A percentile compares a stretch with the other conserved stretches of the same genome.
phyloP scores from a whole-genome alignment of 208 protist species.

The Leishmania amazonensis region DNA sequence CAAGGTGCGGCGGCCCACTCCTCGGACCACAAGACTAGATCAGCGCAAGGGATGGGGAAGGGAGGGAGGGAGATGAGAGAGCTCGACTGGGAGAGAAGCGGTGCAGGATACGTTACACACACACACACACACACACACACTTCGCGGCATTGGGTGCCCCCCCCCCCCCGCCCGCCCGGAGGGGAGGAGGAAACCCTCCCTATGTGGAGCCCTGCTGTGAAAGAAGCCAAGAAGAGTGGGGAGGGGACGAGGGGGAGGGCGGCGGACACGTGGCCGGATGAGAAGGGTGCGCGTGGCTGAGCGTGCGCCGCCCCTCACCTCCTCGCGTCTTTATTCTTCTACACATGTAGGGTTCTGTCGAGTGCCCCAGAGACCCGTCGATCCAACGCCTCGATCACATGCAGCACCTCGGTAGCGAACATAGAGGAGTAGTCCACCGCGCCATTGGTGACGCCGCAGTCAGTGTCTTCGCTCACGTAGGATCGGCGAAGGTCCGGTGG shows the following conservation, averaged over 20 bases:
- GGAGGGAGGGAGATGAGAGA: neutral
- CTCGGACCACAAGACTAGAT: neutral
- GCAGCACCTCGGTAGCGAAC: slow-evolving; percentile 82
- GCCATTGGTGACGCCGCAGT: neutral
- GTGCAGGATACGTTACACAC: neutral
- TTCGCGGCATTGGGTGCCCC: too few relatives aligned
- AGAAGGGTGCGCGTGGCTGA: neutral
- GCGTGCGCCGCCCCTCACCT: neutral
- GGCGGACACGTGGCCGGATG: neutral
- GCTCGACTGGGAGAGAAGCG: neutral
- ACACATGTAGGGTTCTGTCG: slow-evolving; percentile 26
- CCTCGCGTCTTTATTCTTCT: neutral
- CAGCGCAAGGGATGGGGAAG: neutral
- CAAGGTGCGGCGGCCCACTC: neutral
- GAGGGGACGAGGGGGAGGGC: neutral
- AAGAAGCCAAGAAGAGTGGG: neutral
- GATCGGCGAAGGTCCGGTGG: neutral
- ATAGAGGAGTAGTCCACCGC: slow-evolving; percentile 13
- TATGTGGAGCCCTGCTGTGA: neutral
- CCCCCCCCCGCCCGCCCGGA: too few relatives aligned
- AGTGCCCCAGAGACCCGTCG: slow-evolving; percentile 71
- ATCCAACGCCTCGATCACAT: slow-evolving; percentile 82
- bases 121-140: neutral
- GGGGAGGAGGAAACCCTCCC: too few relatives aligned
- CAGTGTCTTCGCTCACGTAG: neutral